A percentile compares a stretch with the other conserved stretches of the same genome.
These are phyloP conservation scores for Fragaria ananassa DNA, from an alignment of 306 rosid species.

Conservation along the genomic window DNA sequence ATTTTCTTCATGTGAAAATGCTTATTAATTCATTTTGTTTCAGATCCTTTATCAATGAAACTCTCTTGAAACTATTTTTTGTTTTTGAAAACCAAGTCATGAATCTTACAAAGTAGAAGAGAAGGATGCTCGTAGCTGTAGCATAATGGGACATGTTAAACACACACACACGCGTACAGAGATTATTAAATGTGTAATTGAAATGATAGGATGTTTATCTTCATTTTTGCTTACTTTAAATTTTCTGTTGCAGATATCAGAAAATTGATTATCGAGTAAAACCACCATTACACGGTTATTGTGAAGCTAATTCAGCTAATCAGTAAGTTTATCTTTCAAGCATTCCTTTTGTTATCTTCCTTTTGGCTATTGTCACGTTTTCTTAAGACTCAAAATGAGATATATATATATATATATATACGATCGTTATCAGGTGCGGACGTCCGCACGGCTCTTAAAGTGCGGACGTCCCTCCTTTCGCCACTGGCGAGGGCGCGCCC, in stretches of 20 bases:
- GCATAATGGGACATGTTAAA: neutral
- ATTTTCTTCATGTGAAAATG: neutral
- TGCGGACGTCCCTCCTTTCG: too few relatives aligned
- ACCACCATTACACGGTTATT: conserved; percentile 60
- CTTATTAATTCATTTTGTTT: neutral
- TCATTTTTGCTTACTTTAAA: conserved; percentile 10
- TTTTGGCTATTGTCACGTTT: neutral
- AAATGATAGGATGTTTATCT: neutral
- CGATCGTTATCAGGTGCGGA: too few relatives aligned
- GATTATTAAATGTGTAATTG: too few relatives aligned
- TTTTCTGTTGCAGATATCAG: conserved; percentile 60
- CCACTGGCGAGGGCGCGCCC: too few relatives aligned
- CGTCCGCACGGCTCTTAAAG: too few relatives aligned
- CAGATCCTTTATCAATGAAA: neutral
- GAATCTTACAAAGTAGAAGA: neutral
- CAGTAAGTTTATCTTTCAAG: conserved; percentile 47
- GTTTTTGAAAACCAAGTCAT: neutral
- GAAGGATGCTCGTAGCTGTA: neutral
- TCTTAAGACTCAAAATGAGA: conserved; percentile 3
- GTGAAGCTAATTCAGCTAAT: conserved; percentile 52
- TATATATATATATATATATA: too few relatives aligned
- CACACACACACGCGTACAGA: neutral
- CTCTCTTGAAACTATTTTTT: neutral
- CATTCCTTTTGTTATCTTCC: conserved; percentile 5
- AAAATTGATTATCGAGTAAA: conserved; percentile 87